phyloP scores from a whole-genome alignment of 2,329 filamentous ascomycete species.

The Aspergillus sergii region DNA sequence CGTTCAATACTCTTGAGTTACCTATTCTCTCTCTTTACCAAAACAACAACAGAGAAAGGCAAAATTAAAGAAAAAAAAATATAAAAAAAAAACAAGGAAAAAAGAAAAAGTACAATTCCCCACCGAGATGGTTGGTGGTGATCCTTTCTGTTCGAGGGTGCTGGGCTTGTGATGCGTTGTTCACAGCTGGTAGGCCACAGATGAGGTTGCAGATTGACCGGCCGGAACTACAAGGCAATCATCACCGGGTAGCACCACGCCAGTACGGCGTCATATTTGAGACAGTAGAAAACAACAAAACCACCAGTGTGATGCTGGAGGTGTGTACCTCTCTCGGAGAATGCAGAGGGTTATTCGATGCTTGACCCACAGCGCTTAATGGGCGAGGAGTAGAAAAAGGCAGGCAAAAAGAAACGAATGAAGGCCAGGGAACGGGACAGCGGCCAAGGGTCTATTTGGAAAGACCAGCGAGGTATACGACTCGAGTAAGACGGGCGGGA shows the following conservation, averaged over 20 bases:
- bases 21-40: conserved; percentile 5
- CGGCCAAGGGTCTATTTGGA: conserved; percentile 5
- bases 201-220: conserved; percentile 37
- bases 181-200: conserved; percentile 39
- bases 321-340: conserved; percentile 11
- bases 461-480: neutral
- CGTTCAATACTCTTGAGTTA: neutral
- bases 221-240: conserved; percentile 42
- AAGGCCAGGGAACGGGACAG: neutral
- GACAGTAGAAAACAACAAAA: conserved; percentile 20
- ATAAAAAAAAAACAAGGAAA: conserved; percentile 1
- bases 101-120: conserved; percentile 11
- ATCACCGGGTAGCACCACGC: conserved; percentile 40
- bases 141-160: conserved; percentile 32
- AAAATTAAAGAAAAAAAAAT: neutral
- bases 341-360: neutral
- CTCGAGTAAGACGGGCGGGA: conserved; percentile 7
- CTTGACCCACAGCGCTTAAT: neutral
- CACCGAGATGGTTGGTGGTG: conserved; percentile 31
- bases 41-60: neutral
- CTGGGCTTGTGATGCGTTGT: conserved; percentile 41
- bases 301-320: conserved; percentile 19
- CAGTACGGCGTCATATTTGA: conserved; percentile 41
- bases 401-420: conserved; percentile 4
- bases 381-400: neutral